phyloP scores from a whole-genome alignment of 2,329 filamentous ascomycete species.

The Periconia sp. region DNA sequence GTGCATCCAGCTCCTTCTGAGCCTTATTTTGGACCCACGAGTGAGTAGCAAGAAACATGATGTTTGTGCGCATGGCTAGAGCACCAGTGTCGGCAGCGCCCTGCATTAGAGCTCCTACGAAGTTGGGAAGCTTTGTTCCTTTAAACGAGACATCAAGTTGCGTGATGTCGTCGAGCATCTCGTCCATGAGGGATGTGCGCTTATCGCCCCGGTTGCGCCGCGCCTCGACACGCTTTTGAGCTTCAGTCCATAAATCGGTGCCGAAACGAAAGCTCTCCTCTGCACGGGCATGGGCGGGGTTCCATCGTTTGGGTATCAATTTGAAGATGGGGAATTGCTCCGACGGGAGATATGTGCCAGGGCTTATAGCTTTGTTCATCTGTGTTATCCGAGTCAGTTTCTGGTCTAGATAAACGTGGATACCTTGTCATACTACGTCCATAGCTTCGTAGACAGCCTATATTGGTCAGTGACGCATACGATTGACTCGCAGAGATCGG shows the following conservation, averaged over 20 bases:
- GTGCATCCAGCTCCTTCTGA: conserved; percentile 21
- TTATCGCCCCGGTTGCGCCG: conserved; percentile 27
- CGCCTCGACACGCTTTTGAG: conserved; percentile 19
- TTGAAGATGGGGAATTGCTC: conserved; percentile 34
- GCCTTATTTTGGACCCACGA: conserved; percentile 29
- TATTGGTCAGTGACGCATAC: neutral
- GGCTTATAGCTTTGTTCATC: conserved; percentile 20
- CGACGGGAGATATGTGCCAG: conserved; percentile 26
- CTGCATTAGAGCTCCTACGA: conserved; percentile 22
- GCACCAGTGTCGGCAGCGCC: conserved; percentile 31
- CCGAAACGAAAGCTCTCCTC: conserved; percentile 18
- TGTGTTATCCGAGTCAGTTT: conserved; percentile 10
- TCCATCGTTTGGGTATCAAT: conserved; percentile 25
- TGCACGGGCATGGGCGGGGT: conserved; percentile 17
- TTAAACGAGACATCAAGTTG: conserved; percentile 15
- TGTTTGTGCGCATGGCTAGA: conserved; percentile 20
- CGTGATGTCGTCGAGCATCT: conserved; percentile 24
- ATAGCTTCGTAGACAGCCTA: conserved; percentile 25
- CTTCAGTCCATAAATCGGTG: conserved; percentile 23
- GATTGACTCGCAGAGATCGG: conserved; percentile 3
- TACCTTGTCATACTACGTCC: conserved; percentile 19
- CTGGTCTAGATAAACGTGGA: conserved; percentile 1
- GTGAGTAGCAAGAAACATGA: conserved; percentile 30
- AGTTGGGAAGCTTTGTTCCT: conserved; percentile 16
- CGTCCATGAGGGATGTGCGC: conserved; percentile 31